Evolutionary conservation across 2,329 filamentous ascomycete species (phyloP).

Genomic region (Fusarium sp.): DNA sequence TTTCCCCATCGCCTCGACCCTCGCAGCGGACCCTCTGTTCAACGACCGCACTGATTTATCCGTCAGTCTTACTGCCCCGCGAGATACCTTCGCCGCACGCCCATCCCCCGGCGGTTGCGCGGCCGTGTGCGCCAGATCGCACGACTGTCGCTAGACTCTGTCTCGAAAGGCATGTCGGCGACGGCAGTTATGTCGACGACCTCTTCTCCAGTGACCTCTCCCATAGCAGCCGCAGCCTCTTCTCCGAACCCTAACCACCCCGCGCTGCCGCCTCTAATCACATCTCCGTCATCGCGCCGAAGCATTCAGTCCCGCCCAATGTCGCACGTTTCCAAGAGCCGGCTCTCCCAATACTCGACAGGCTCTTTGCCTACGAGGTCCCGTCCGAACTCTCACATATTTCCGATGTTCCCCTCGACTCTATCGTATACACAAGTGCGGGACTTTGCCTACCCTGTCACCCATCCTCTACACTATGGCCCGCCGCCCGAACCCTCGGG

Average conservation of each 20-base stretch:
- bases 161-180: slow-evolving; percentile 49
- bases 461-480: slow-evolving; percentile 92
- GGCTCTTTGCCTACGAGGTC: slow-evolving; percentile 76
- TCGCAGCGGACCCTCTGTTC: slow-evolving; percentile 20
- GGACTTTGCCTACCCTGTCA: slow-evolving; percentile 90
- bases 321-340: slow-evolving; percentile 82
- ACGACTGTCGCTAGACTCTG: slow-evolving; percentile 42
- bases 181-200: slow-evolving; percentile 68
- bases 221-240: slow-evolving; percentile 59
- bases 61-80: slow-evolving; percentile 37
- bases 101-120: slow-evolving; percentile 43
- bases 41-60: slow-evolving; percentile 22
- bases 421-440: slow-evolving; percentile 90
- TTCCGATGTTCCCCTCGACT: slow-evolving; percentile 86
- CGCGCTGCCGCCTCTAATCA: slow-evolving; percentile 66
- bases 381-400: slow-evolving; percentile 82
- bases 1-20: slow-evolving; percentile 21
- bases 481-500: slow-evolving; percentile 79
- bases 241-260: slow-evolving; percentile 64
- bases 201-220: slow-evolving; percentile 65
- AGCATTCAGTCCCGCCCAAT: slow-evolving; percentile 72
- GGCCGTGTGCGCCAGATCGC: slow-evolving; percentile 47
- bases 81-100: slow-evolving; percentile 30
- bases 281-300: slow-evolving; percentile 67
- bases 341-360: slow-evolving; percentile 85